Evolutionary conservation across 2,329 filamentous ascomycete genomes (phyloP), one percentile per base, ranked within the genome.

Genomic region (Metarhizium robertsii): DNA sequence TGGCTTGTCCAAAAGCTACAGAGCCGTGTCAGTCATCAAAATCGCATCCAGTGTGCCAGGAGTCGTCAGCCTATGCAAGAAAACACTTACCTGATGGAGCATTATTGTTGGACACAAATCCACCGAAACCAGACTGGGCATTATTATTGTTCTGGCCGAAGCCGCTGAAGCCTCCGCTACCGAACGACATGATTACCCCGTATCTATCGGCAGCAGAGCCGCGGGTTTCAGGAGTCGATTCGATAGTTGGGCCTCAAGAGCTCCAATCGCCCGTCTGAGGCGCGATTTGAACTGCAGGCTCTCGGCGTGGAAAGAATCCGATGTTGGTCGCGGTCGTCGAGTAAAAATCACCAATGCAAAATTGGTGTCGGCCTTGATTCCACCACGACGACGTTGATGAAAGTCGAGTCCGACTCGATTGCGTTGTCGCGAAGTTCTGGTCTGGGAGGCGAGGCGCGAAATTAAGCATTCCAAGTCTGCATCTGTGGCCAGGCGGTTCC

Each of bases 121-220:
- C 82, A 62, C 80, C 80, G 69, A 87, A 87, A 25, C 72, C 74
- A 52, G 67, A 62, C 47, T 64, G 58, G 50, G 63, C 60, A 46
- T 79, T 83, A 50, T 64, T 63, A 51, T 79, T 83, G 60, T 77
- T 79, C 65, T 77, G 76, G 71, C 81, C 81, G 71, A 86, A 86
- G 74, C 80, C 79, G 56, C 76, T 75, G 56, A 72, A 72, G 64
- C 78, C 77, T 59, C 76, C 75, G 60, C 75, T 73, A 63, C 76
- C 75, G 63, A 81, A 80, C 65, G 80, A 80, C 80, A 84, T 84
- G 65, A 60, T 74, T 66, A 11, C 45, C 7, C 54, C 58, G 49
- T 54, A 50, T 11, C 38, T 61, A 53, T 57, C 48, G 52, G 57
- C 52, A 52, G 16, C 18, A n/a, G 30, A 25, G 18, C 4, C 2